Conservation (phyloP, 331 rosid genomes). For the Spiraea crenata region DNA sequence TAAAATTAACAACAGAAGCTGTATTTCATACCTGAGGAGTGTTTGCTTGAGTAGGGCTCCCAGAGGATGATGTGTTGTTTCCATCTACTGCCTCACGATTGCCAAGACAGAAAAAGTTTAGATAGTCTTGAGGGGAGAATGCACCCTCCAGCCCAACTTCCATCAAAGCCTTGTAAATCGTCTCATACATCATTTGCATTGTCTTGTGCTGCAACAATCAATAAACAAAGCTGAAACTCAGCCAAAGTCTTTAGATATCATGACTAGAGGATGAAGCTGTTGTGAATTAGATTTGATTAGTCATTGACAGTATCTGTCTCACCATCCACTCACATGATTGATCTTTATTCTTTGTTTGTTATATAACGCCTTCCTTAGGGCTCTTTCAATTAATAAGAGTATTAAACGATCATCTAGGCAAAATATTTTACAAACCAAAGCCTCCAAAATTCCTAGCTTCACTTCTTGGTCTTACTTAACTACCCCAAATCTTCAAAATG, state of each 20-base stretch:
- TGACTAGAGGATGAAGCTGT: constrained; percentile 6
- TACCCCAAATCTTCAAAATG: not conserved
- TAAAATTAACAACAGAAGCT: not conserved
- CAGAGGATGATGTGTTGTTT: constrained; percentile 37
- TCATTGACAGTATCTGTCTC: not conserved
- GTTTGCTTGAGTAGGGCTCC: constrained; percentile 61
- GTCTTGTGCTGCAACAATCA: constrained; percentile 71
- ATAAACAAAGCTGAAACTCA: constrained; percentile 1
- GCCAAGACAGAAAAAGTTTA: constrained; percentile 97
- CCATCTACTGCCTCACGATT: constrained; percentile 72
- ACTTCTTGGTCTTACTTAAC: not conserved
- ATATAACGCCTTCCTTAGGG: no score
- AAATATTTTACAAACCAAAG: not conserved
- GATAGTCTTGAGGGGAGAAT: constrained; percentile 83
- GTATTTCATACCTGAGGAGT: constrained; percentile 61
- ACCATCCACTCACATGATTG: not conserved
- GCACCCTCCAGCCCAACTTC: constrained; percentile 85
- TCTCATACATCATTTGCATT: constrained; percentile 99
- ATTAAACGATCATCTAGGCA: not conserved
- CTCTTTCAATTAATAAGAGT: not conserved
- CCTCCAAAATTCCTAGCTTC: not conserved
- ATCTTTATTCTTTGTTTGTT: not conserved
- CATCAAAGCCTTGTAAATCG: constrained; percentile 78
- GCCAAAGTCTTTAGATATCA: not conserved
- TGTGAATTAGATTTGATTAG: not conserved